Evolutionary conservation across 768 basidiomycete species (phyloP).

Genomic region (Filobasidium wieringae): DNA sequence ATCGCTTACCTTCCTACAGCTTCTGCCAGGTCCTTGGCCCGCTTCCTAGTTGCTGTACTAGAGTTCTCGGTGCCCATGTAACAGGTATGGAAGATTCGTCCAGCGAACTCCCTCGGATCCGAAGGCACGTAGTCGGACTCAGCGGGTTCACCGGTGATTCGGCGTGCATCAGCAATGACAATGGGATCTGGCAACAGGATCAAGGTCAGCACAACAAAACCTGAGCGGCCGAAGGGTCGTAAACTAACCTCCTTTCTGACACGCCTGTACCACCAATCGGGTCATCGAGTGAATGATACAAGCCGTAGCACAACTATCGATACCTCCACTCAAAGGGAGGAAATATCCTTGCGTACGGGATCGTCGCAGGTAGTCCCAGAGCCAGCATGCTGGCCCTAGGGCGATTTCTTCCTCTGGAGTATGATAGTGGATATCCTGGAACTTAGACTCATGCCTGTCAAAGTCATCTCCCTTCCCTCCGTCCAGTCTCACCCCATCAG

Average conservation of each 20-base stretch:
- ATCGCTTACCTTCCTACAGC: slow-evolving; percentile 71
- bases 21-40: slow-evolving; percentile 74
- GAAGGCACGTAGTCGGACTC: slow-evolving; percentile 71
- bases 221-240: neutral
- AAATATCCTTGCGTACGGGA: slow-evolving; percentile 92
- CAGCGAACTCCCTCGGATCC: slow-evolving; percentile 75
- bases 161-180: slow-evolving; percentile 79
- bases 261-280: slow-evolving; percentile 70
- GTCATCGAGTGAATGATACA: slow-evolving; percentile 97
- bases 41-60: slow-evolving; percentile 64
- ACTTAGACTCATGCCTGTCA: slow-evolving; percentile 46
- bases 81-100: slow-evolving; percentile 86
- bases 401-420: slow-evolving; percentile 93
- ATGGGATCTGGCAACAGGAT: slow-evolving; percentile 50
- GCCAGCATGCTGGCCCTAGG: slow-evolving; percentile 94
- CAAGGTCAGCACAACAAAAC: slow-evolving; percentile 2
- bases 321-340: slow-evolving; percentile 85
- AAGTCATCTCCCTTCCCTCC: slow-evolving; percentile 54
- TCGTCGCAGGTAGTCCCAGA: slow-evolving; percentile 97
- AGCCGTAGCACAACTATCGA: slow-evolving; percentile 94
- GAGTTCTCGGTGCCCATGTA: slow-evolving; percentile 99
- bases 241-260: slow-evolving; percentile 54
- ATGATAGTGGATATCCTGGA: slow-evolving; percentile 56
- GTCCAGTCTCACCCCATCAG: slow-evolving; percentile 55
- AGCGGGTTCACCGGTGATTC: slow-evolving; percentile 73